A percentile compares a stretch with the other conserved stretches of the same genome.
Evolutionary conservation across 176 grass and related monocot genomes (phyloP).

Genomic region (Triticum urartu): DNA sequence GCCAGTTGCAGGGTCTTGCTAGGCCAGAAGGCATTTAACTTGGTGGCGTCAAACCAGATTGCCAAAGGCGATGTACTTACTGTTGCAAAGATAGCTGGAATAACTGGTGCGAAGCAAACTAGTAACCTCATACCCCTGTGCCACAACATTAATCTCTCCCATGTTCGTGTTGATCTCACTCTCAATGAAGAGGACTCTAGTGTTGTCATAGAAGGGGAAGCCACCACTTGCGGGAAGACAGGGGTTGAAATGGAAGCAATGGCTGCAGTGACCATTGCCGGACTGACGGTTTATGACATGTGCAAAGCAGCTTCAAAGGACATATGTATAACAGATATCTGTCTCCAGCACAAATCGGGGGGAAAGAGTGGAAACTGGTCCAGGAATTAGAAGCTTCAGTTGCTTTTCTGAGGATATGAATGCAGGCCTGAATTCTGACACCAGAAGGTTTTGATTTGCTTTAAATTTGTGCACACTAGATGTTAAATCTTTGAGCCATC

Average conservation of each 20-base stretch:
- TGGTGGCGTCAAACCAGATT: conserved; percentile 92
- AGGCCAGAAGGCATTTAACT: conserved; percentile 63
- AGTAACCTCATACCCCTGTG: conserved; percentile 79
- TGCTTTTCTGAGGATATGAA: background rate
- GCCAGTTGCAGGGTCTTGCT: conserved; percentile 81
- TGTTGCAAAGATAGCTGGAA: conserved; percentile 95
- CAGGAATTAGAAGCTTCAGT: conserved; percentile 28
- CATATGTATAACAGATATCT: conserved; percentile 74
- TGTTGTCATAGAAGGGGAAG: conserved; percentile 82
- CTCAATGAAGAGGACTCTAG: conserved; percentile 84
- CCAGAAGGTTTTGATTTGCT: conserved; percentile 9
- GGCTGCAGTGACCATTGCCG: conserved; percentile 75
- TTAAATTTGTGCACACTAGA: background rate
- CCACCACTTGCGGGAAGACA: conserved; percentile 58
- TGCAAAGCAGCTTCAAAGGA: conserved; percentile 96
- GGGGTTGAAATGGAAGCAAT: conserved; percentile 98
- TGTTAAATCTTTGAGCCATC: background rate
- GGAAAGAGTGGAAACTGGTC: conserved; percentile 90
- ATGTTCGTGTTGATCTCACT: conserved; percentile 82
- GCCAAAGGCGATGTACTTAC: conserved; percentile 92
- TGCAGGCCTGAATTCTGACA: background rate
- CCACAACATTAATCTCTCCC: conserved; percentile 77
- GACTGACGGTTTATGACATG: conserved; percentile 93
- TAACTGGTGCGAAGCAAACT: conserved; percentile 93
- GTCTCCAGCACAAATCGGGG: conserved; percentile 72